Evolutionary conservation across 108 stramenopile species (phyloP).

Genomic region (Skeletonema marinoi): DNA sequence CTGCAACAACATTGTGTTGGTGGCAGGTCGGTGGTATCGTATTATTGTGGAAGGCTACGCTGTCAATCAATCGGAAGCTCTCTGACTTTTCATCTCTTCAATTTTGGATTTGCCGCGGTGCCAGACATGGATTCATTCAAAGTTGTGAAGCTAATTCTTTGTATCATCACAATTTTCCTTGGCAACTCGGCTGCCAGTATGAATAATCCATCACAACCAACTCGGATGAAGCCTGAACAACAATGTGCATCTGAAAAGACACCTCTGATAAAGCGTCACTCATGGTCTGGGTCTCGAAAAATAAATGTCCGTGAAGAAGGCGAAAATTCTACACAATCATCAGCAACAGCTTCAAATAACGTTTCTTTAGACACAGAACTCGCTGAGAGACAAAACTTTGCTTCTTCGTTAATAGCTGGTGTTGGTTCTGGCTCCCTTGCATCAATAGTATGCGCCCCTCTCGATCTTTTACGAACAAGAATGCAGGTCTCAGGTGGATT

Average conservation of each 20-base stretch:
- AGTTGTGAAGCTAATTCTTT: background rate
- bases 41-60: too few species aligned
- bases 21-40: background rate
- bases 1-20: too few species aligned
- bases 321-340: conserved; percentile 5
- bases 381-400: conserved; percentile 40
- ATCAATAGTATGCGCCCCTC: conserved; percentile 84
- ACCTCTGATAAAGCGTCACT: conserved; percentile 20
- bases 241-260: background rate
- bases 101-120: too few species aligned
- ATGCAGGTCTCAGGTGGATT: conserved; percentile 85
- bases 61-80: too few species aligned
- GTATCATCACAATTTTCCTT: background rate
- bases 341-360: background rate
- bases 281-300: conserved; percentile 47
- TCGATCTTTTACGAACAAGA: conserved; percentile 86
- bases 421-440: conserved; percentile 81
- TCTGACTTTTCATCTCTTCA: too few species aligned
- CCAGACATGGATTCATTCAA: background rate
- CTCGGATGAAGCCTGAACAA: background rate
- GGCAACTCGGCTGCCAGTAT: background rate
- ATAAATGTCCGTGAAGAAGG: conserved; percentile 32
- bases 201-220: background rate
- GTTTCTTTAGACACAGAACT: background rate
- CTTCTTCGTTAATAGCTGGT: conserved; percentile 72